Base-by-base conservation (phyloP, 2,329 filamentous ascomycete genomes). In the Pezicula carpinea region DNA sequence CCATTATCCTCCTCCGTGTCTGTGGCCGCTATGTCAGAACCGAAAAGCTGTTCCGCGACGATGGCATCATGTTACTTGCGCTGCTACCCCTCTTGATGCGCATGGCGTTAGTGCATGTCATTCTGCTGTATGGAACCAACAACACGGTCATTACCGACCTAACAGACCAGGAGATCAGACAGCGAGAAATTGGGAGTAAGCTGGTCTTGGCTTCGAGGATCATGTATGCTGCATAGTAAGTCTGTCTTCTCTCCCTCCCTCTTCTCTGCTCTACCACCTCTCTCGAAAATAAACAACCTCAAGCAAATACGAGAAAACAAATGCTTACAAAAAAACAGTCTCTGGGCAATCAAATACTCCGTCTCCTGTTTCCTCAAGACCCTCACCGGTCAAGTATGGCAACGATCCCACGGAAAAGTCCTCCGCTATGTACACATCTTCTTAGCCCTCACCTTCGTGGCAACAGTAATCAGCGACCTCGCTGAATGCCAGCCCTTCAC, bases 291-390 rank as follows among this genome's bases (percentile, higher is more conserved):
- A 13, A 29, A 29, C 26, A 29, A 29, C n/a, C n/a, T n/a, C n/a
- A n/a, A 11, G 26, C 26, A 29, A 11, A 10, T 3, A 29, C 13
- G 26, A 29, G 38, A n/a, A 40, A 23, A 6, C n/a, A 35, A 31
- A 11, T 17, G 26, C 47, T 46, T 43, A 49, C 46, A 19, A 46
- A 38, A 39, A 23, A 39, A 29, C 59, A 95, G 89, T 59, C 82
- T 97, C 51, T 99, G 93, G 92, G 83, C 85, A 50, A 82, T 92
- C 54, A 99, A 97, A 66, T 81, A 84, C 60, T 88, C 90, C 40
- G 84, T 96, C 47, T 85, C 90, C 49, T 89, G 95, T 63, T 97
- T 96, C 60, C 81, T 97, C 53, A 85, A 85, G 62, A 85, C 91
- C 42, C 77, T 97, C 46, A 93, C 89, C 3, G 82, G 81, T 47